A percentile compares a stretch with the other conserved stretches of the same genome.
Evolutionary conservation across 306 rosid species (phyloP).

Genomic region (Cicer cuneatum): DNA sequence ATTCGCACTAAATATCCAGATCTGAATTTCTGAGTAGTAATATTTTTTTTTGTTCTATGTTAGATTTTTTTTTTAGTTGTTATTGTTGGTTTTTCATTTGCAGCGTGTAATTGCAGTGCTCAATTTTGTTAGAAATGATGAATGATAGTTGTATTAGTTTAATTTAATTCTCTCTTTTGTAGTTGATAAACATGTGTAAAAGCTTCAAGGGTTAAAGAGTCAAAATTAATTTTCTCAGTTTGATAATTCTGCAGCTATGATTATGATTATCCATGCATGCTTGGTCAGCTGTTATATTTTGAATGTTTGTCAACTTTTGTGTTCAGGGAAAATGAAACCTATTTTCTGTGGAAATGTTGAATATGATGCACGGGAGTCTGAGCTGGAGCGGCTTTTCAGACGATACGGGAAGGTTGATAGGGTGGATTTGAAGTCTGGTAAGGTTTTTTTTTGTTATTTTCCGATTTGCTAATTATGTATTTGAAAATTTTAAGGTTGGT

Average conservation of each 20-base stretch:
- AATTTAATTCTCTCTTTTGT: neutral
- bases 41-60: neutral
- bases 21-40: conserved; percentile 33
- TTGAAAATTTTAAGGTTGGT: conserved; percentile 18
- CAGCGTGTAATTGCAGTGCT: neutral
- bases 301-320: conserved; percentile 34
- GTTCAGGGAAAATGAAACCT: conserved; percentile 80
- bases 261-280: neutral
- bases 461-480: conserved; percentile 1
- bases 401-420: conserved; percentile 96
- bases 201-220: neutral
- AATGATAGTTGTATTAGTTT: conserved; percentile 6
- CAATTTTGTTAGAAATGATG: neutral
- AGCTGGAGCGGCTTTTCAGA: conserved; percentile 88
- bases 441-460: conserved; percentile 48
- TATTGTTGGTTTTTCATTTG: conserved; percentile 21
- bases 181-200: neutral
- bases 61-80: neutral
- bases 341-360: conserved; percentile 95
- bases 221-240: neutral
- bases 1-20: conserved; percentile 22
- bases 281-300: neutral
- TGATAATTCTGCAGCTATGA: neutral
- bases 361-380: conserved; percentile 89
- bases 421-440: conserved; percentile 99